phyloP scores from a whole-genome alignment of 2,329 filamentous ascomycete species.

The Colletotrichum sojae region DNA sequence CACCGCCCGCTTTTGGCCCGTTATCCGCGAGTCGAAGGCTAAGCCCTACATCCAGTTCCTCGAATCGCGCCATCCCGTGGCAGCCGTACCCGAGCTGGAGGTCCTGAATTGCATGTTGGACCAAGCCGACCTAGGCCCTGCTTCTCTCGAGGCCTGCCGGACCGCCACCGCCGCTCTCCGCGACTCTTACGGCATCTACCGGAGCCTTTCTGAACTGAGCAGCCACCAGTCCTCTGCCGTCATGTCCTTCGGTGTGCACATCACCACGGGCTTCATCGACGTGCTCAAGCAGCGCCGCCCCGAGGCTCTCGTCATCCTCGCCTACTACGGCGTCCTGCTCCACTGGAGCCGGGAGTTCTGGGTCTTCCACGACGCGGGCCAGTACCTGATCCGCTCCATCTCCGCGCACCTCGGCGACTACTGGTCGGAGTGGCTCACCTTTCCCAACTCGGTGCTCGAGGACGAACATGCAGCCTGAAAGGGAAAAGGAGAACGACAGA shows the following conservation, averaged over 20 bases:
- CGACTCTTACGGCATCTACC: conserved; percentile 52
- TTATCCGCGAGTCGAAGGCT: conserved; percentile 54
- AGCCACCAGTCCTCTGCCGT: conserved; percentile 49
- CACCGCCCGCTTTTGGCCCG: conserved; percentile 51
- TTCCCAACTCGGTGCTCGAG: conserved; percentile 30
- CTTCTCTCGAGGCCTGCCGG: conserved; percentile 48
- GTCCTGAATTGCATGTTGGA: conserved; percentile 30
- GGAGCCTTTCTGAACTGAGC: conserved; percentile 43
- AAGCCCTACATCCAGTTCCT: conserved; percentile 42
- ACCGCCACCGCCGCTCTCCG: conserved; percentile 49
- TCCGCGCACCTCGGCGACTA: conserved; percentile 47
- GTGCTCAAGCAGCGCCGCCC: conserved; percentile 53
- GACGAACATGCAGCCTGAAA: conserved; percentile 40
- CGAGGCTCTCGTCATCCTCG: conserved; percentile 62
- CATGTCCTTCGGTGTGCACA: conserved; percentile 49
- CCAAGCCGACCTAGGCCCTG: conserved; percentile 43
- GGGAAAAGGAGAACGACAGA: not conserved
- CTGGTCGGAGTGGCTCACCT: conserved; percentile 50
- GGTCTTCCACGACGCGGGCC: conserved; percentile 51
- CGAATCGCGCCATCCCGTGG: conserved; percentile 42
- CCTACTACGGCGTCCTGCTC: conserved; percentile 65
- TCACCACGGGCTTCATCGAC: conserved; percentile 52
- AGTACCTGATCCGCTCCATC: conserved; percentile 47
- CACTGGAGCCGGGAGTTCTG: conserved; percentile 57
- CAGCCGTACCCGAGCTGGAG: conserved; percentile 51